Evolutionary conservation across 768 basidiomycete genomes (phyloP).

Genomic region (Trichaptum fuscoviolaceum): DNA sequence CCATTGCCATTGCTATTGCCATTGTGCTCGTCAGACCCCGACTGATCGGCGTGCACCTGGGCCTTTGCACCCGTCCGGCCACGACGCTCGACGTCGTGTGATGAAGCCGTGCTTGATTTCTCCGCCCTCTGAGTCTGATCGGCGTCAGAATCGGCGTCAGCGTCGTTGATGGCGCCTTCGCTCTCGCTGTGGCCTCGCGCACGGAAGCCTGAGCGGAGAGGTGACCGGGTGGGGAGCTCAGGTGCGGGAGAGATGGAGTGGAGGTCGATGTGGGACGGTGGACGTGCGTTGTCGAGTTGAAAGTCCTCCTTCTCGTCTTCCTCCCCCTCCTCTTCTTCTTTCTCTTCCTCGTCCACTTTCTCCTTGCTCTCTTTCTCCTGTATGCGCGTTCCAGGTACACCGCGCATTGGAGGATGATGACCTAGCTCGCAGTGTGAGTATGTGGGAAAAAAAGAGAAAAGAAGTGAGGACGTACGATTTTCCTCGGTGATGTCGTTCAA

Average conservation of each 20-base stretch:
- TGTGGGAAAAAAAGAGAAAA: background rate
- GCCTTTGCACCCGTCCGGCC: too few species aligned
- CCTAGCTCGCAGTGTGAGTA: background rate
- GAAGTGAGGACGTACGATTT: background rate
- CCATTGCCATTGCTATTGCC: too few species aligned
- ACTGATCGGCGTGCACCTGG: too few species aligned
- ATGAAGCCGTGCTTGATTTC: too few species aligned
- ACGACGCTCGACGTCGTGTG: background rate
- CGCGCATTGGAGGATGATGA: too few species aligned
- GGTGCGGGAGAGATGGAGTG: background rate
- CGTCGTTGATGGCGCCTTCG: background rate
- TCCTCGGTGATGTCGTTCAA: background rate
- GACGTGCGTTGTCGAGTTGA: background rate
- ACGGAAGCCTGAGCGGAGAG: background rate
- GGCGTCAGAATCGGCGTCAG: background rate
- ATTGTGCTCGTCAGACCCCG: too few species aligned
- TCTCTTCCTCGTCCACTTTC: too few species aligned
- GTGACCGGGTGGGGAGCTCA: background rate
- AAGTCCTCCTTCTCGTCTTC: background rate
- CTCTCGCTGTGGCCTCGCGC: background rate
- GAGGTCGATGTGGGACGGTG: background rate
- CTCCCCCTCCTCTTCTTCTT: too few species aligned
- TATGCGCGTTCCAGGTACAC: too few species aligned
- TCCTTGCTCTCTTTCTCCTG: too few species aligned
- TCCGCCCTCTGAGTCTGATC: too few species aligned